Conservation (phyloP, 2,329 filamentous ascomycete species). For the Elsinoe fawcettii region DNA sequence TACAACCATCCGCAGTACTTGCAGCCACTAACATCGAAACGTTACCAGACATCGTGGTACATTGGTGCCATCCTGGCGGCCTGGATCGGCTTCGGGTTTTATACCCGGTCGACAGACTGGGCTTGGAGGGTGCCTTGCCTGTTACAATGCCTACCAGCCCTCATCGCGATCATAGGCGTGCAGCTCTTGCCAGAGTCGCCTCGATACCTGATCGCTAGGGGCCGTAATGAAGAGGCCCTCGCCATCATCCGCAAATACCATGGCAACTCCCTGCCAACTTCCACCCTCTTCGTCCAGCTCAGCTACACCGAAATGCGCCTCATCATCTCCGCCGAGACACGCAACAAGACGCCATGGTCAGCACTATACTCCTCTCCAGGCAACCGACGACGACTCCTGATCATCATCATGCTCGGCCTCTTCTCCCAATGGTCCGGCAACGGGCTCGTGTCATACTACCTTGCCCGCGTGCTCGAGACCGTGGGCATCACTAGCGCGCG, state of each 20-base stretch:
- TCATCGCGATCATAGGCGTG: constrained; percentile 46
- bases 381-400: constrained; percentile 46
- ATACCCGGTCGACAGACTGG: constrained; percentile 45
- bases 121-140: constrained; percentile 46
- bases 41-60: constrained; percentile 44
- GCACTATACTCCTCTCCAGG: constrained; percentile 53
- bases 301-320: constrained; percentile 60
- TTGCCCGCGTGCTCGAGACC: constrained; percentile 24
- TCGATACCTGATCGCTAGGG: constrained; percentile 57
- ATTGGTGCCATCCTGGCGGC: constrained; percentile 50
- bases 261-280: constrained; percentile 49
- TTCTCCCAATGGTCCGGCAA: constrained; percentile 52
- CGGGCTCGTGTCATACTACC: constrained; percentile 36
- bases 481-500: constrained; percentile 26
- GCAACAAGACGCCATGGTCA: constrained; percentile 37
- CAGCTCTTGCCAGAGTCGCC: constrained; percentile 59
- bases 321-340: constrained; percentile 52
- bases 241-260: constrained; percentile 55
- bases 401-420: constrained; percentile 43
- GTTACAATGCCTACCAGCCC: constrained; percentile 39
- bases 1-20: too few species aligned
- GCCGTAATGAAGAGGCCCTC: constrained; percentile 55
- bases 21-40: too few species aligned
- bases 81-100: constrained; percentile 57
- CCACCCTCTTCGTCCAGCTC: constrained; percentile 54